Base-by-base conservation (phyloP, 345 rosid species). In the Rubroshorea leprosula region DNA sequence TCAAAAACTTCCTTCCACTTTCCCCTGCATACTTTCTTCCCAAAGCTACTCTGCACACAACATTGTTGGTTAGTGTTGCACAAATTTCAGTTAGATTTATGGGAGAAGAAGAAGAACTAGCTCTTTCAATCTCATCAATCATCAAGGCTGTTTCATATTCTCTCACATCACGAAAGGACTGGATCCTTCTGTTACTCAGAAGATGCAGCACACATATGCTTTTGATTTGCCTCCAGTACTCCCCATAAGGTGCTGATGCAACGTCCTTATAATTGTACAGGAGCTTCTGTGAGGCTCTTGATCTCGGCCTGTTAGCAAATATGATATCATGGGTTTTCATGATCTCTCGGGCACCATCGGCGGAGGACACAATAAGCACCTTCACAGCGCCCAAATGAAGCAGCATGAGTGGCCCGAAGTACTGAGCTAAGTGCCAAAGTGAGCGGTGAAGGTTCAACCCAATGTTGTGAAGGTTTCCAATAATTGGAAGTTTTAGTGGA, bases 151-250 rank as follows among this genome's bases (percentile, higher is more conserved):
- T 60, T 64, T 87, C 89, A 41, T 84, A 80, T 71, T 74, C 72
- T 55, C 78, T 72, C 4, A 80, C 64, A 0, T 17, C 25, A 10
- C 56, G 61, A 49, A 77, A 80, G 1, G 82, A 62, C 0, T 68
- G 71, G 5, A 83, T 86, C 62, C 72, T 81, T 59, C 59, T 80
- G 62, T 50, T 71, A 71, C 76, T 85, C 5, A 85, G 66, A 38
- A 88, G 75, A 43, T 76, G 79, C 1, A 75, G 44, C 11, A 79
- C 72, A 35, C 78, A 72, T 2, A 83, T 31, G 56, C 82, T 76
- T 67, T 71, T 85, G 60, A 81, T 67, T 51, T 83, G 83, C 50
- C 90, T 73, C 96, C 93, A 85, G 39, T 85, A 83, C 57, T 88
- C 86, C 11, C 88, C 86, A 21, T 85, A 81, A 0, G 84, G 79